These are phyloP conservation scores for Pyrenochaeta sp. DNA, from an alignment of 2,329 filamentous ascomycete species.

Conservation along the genomic window DNA sequence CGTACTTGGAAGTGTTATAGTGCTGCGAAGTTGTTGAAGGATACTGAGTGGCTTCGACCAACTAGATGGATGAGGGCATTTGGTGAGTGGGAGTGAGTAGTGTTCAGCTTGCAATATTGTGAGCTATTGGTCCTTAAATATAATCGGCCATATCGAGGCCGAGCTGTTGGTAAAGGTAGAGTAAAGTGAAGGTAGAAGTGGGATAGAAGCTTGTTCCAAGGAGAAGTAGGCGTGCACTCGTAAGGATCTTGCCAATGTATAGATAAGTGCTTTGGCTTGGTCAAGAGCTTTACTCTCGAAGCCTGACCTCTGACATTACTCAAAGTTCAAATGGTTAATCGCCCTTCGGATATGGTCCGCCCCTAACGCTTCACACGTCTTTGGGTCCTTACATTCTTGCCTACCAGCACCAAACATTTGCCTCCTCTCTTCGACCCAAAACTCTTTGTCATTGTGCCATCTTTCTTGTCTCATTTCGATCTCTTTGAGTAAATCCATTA, in stretches of 20 bases:
- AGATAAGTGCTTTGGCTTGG: background rate
- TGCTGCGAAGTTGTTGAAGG: too few species aligned
- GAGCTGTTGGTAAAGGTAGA: too few species aligned
- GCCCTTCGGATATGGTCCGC: constrained; percentile 20
- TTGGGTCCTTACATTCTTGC: constrained; percentile 10
- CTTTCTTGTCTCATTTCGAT: constrained; percentile 53
- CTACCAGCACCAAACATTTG: constrained; percentile 26
- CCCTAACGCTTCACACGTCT: constrained; percentile 25
- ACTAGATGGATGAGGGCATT: too few species aligned
- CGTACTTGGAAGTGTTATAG: background rate
- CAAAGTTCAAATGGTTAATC: constrained; percentile 24
- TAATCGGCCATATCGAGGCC: too few species aligned
- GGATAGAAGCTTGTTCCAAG: too few species aligned
- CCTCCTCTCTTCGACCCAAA: constrained; percentile 26
- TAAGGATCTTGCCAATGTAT: too few species aligned
- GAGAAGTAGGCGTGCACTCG: too few species aligned
- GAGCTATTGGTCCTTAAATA: too few species aligned
- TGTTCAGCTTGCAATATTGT: too few species aligned
- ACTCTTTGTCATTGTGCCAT: constrained; percentile 48
- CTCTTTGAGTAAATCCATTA: constrained; percentile 49
- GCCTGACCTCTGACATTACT: constrained; percentile 5
- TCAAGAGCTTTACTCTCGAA: background rate
- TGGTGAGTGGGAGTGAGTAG: too few species aligned
- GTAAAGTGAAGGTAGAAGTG: too few species aligned
- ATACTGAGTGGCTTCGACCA: too few species aligned